Evolutionary conservation across 1,284 basidiomycete genomes (phyloP), one percentile per base, ranked within the genome.

Genomic region (Sporisorium iseilematis-ciliati): DNA sequence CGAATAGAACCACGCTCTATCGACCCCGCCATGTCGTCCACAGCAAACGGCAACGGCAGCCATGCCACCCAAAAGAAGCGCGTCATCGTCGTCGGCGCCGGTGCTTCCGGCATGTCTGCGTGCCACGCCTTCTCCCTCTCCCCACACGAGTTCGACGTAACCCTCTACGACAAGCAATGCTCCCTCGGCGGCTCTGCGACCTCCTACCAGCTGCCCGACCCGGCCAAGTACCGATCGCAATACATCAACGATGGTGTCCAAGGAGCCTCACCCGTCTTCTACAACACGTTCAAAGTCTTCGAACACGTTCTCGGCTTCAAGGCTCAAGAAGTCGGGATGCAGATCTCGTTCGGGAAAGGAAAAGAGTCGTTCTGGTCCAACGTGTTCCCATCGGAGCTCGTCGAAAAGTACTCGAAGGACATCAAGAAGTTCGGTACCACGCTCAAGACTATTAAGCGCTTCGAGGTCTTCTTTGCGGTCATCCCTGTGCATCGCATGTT

Each of bases 201-300:
- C 14, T 82, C 81, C 7, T 76, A 78, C 59, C 78, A 80, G 57
- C 67, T 82, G 11, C 81, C 81, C 7, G 77, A 78, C 51, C 75
- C 73, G 3, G 67, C 70, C 45, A 70, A 73, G 64, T 82, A 76
- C 48, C 63, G 68, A 26, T 79, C 81, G 7, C 75, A 81, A 41
- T 81, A 81, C 72, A 81, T 82, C 72, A 82, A 82, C 58, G 79
- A 82, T 46, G 81, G 80, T 23, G 81, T 82, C 0, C 81, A 82
- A 56, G 81, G 80, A 3, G 78, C 77, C 14, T 76, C 69, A 8
- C 78, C 79, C 18, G 78, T 81, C 11, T 82, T 82, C 51, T 62
- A 73, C 68, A 82, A 82, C 66, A 82, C 81, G 16, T 78, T 81
- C 65, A 81, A 79, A 45, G 75, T 82, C 29, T 80, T 81, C 23